Conservation (phyloP, 306 rosid genomes). For the Luffa acutangula region DNA sequence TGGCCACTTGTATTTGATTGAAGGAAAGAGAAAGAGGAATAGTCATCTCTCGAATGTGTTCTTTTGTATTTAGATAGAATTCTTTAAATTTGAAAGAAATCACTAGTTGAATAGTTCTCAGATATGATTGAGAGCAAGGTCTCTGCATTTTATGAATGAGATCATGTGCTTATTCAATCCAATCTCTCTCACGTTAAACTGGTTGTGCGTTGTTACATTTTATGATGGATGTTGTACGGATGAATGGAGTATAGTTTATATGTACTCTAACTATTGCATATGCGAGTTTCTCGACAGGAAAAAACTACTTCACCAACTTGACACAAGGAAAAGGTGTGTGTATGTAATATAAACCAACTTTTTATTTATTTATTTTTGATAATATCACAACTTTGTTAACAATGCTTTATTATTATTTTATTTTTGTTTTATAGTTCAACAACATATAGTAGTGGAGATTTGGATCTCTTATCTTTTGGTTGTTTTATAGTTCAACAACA, state of each 20-base stretch:
- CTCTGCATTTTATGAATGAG: neutral
- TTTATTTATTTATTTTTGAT: no score
- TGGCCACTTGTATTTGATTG: neutral
- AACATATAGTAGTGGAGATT: no score
- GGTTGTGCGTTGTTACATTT: neutral
- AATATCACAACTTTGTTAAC: no score
- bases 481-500: no score
- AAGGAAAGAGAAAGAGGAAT: neutral
- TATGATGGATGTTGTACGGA: neutral
- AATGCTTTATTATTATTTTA: no score
- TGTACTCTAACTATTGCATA: no score
- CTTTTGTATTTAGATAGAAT: neutral
- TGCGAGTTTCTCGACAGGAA: neutral
- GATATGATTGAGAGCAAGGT: neutral
- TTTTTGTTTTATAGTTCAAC: no score
- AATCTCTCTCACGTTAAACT: neutral
- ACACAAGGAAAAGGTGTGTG: no score
- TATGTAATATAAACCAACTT: no score
- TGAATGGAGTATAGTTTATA: neutral
- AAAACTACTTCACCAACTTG: no score
- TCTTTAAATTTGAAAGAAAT: neutral
- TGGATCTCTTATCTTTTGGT: no score
- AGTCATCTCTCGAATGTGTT: neutral
- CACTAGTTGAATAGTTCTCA: neutral
- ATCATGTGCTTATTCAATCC: neutral